These are phyloP conservation scores for Chaetothyriales sp. DNA, from an alignment of 2,329 filamentous ascomycete species.

Conservation along the genomic window DNA sequence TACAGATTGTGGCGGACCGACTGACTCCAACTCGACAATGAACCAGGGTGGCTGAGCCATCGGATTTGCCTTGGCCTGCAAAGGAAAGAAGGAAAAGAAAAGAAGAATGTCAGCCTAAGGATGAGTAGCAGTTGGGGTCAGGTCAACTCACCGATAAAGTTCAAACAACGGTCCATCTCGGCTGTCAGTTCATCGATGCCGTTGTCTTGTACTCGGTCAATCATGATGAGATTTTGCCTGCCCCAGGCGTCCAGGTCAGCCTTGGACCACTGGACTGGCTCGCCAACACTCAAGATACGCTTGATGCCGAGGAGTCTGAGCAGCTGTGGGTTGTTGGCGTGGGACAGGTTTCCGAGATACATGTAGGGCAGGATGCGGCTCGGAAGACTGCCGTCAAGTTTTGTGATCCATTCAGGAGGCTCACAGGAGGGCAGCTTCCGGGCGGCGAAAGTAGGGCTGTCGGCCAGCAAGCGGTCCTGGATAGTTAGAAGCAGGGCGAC, in stretches of 20 bases:
- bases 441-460: constrained; percentile 43
- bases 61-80: constrained; percentile 61
- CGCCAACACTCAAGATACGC: constrained; percentile 83
- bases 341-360: constrained; percentile 85
- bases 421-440: constrained; percentile 16
- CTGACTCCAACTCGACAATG: constrained; percentile 95
- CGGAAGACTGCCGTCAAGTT: constrained; percentile 79
- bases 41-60: constrained; percentile 74
- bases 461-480: constrained; percentile 58
- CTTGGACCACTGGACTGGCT: constrained; percentile 68
- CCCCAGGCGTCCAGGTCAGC: constrained; percentile 61
- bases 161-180: constrained; percentile 72
- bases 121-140: not conserved
- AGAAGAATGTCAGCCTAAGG: constrained; percentile 3
- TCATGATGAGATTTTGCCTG: constrained; percentile 59
- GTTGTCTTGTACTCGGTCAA: constrained; percentile 88
- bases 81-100: not conserved
- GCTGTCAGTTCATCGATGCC: constrained; percentile 82
- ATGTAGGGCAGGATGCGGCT: constrained; percentile 84
- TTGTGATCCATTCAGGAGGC: constrained; percentile 65
- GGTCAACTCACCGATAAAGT: constrained; percentile 68
- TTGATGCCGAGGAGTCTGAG: constrained; percentile 67
- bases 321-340: constrained; percentile 86
- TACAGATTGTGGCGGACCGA: constrained; percentile 90
- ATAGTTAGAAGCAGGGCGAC: constrained; percentile 68